These are phyloP conservation scores for Elsinoe australis DNA, from an alignment of 2,329 filamentous ascomycete species.

Conservation along the genomic window DNA sequence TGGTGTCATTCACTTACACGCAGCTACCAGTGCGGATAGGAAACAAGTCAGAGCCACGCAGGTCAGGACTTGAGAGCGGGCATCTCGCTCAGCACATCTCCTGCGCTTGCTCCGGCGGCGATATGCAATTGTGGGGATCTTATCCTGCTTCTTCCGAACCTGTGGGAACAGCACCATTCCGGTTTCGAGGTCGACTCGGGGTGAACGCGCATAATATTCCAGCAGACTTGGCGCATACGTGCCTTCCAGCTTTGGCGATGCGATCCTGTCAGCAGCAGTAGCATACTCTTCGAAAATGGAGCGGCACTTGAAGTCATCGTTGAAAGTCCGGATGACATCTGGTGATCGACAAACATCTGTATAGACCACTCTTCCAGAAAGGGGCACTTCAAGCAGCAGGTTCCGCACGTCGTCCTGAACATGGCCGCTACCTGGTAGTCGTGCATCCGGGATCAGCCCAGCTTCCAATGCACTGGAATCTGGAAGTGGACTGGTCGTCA, in stretches of 20 bases:
- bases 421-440: not conserved
- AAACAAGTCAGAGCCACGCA: slow-evolving; percentile 5
- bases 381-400: slow-evolving; percentile 1
- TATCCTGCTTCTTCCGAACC: not conserved
- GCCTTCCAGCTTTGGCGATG: slow-evolving; percentile 2
- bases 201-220: slow-evolving; percentile 10
- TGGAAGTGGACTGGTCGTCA: slow-evolving; percentile 4
- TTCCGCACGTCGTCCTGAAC: slow-evolving; percentile 6
- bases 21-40: slow-evolving; percentile 7
- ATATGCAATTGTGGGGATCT: slow-evolving; percentile 8
- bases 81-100: not conserved
- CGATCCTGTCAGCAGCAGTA: not conserved
- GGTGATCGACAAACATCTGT: not conserved
- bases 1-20: not conserved
- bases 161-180: slow-evolving; percentile 3
- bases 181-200: slow-evolving; percentile 6
- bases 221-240: slow-evolving; percentile 9
- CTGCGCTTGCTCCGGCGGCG: slow-evolving; percentile 7
- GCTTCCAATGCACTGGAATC: slow-evolving; percentile 10
- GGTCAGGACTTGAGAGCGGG: not conserved
- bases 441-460: not conserved
- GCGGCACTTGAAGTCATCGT: slow-evolving; percentile 8
- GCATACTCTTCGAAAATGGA: slow-evolving; percentile 12
- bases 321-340: not conserved
- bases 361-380: slow-evolving; percentile 4